These are phyloP conservation scores for Blastobotrys elegans DNA, from an alignment of 1,139 yeast genomes.

Conservation along the genomic window DNA sequence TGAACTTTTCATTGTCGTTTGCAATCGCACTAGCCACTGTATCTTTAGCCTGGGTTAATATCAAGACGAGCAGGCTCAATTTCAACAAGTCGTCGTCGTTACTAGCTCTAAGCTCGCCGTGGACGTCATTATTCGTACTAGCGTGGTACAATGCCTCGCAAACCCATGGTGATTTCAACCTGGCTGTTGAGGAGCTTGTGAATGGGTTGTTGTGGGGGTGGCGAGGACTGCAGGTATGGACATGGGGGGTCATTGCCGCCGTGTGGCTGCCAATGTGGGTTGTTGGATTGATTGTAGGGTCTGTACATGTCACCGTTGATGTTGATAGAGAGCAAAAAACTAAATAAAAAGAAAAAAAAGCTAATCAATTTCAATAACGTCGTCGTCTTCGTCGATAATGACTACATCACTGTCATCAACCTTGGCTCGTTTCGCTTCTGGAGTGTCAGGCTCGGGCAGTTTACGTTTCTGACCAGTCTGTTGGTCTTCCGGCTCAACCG, in stretches of 20 bases:
- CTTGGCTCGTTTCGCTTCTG: constrained; percentile 21
- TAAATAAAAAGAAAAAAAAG: neutral
- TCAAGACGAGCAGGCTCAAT: neutral
- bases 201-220: constrained; percentile 57
- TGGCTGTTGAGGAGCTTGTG: constrained; percentile 31
- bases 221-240: constrained; percentile 74
- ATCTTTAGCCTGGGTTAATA: constrained; percentile 61
- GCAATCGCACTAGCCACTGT: constrained; percentile 60
- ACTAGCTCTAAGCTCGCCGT: constrained; percentile 23
- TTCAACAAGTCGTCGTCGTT: constrained; percentile 12
- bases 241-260: constrained; percentile 69
- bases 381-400: constrained; percentile 26
- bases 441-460: constrained; percentile 1
- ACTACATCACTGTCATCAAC: constrained; percentile 19
- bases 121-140: constrained; percentile 35
- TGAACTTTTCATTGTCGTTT: constrained; percentile 80
- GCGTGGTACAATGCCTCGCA: constrained; percentile 33
- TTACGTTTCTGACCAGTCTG: constrained; percentile 10
- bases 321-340: neutral
- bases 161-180: neutral
- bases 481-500: constrained; percentile 7
- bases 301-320: neutral
- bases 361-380: constrained; percentile 27
- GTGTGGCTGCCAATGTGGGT: constrained; percentile 89
- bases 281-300: constrained; percentile 39